A percentile compares a stretch with the other conserved stretches of the same genome.
Evolutionary conservation across 139 green algal species (phyloP).

Genomic region (Edaphochlamys debaryana): DNA sequence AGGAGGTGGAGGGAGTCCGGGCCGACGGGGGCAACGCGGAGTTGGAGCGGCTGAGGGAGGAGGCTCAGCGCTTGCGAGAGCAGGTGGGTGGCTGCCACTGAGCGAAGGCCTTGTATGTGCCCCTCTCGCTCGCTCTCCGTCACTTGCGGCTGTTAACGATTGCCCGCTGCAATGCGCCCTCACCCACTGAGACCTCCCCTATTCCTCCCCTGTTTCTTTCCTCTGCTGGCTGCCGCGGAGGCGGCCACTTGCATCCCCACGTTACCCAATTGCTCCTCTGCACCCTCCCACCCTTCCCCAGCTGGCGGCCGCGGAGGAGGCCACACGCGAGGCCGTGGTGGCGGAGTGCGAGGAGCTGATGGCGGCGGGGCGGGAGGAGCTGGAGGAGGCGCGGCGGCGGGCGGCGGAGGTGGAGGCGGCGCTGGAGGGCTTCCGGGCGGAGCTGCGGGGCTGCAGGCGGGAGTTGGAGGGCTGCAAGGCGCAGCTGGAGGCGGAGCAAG

Average conservation of each 20-base stretch:
- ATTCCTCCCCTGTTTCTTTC: too few relatives aligned
- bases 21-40: too few relatives aligned
- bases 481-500: constrained; percentile 1
- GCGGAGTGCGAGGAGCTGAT: constrained; percentile 8
- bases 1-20: not conserved
- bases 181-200: too few relatives aligned
- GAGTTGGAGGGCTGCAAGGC: not conserved
- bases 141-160: too few relatives aligned
- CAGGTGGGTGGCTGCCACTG: not conserved
- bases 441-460: not conserved
- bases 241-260: too few relatives aligned
- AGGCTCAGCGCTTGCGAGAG: not conserved
- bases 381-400: not conserved
- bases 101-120: too few relatives aligned
- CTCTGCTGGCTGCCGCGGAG: too few relatives aligned
- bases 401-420: not conserved
- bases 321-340: not conserved
- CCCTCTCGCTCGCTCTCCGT: too few relatives aligned
- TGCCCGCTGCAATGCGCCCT: too few relatives aligned
- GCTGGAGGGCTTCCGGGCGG: not conserved
- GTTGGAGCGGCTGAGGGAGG: not conserved
- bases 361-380: not conserved
- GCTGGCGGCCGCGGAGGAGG: not conserved
- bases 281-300: not conserved
- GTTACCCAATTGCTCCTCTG: too few relatives aligned